Base-by-base conservation (phyloP, 2,329 filamentous ascomycete genomes). In the Aspergillus persii region DNA sequence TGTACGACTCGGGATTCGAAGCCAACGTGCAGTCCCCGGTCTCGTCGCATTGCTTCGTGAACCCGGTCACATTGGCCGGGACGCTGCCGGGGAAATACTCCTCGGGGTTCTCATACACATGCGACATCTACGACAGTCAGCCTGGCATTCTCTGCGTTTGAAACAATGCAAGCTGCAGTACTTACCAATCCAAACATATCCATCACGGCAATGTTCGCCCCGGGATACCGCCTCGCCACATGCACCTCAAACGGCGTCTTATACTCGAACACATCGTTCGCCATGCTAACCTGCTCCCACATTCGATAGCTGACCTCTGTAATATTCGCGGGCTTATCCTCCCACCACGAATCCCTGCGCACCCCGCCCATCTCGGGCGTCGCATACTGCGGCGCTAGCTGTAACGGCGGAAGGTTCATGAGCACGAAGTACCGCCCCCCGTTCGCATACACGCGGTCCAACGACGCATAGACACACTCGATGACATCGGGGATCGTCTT, bases 341-440 rank as follows among this genome's bases (percentile, higher is more conserved):
- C 69, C 78, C 79, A 85, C 65, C 76, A 84, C 54, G 76, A 72
- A 2, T 74, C 78, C n/a, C 69, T 65, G 12, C 69, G 69, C 1
- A 80, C 68, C 4, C 81, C 82, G 29, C 76, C 78, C 30, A 77
- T 74, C 26, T 74, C 77, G 0, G 77, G 77, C 2, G 77, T 77
- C 0, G 84, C 84, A 70, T 93, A 94, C 58, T 88, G 75, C 0
- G 90, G 90, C 1, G 84, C 77, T n/a, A 87, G 74, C 52, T 92
- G 80, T 50, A 93, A 77, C 0, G 90, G 89, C 0, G 83, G 84
- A 12, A 83, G 74, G 69, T 92, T 92, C 76, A 91, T 80, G 15
- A 94, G 77, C 2, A 92, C 86, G 63, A 93, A 92, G 60, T 86
- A 86, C 11, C 89, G 81, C 0, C 80, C 90, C 4, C 90, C 90